Evolutionary conservation across 1,284 basidiomycete species (phyloP), one percentile per base, ranked within the genome.

Genomic region (Sphaerobolus stellatus): DNA sequence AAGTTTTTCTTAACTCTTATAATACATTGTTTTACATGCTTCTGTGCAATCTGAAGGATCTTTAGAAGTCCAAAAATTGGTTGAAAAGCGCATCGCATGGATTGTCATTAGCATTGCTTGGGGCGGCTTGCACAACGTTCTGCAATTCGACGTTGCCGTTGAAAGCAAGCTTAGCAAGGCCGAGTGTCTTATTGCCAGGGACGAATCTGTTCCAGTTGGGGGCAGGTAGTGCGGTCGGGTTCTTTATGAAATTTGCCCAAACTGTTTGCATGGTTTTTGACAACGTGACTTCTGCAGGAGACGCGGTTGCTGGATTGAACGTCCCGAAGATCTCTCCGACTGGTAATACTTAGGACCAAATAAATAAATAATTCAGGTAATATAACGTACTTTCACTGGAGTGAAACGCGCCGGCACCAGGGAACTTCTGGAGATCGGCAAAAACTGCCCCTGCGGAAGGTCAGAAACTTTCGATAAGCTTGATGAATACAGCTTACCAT

Each of bases 321-420:
- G 59, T 61, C 25, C 59, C 60, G 33, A 61, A 61, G 14, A 61
- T 50, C 20, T 54, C 53, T 4, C 27, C 22, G 24, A 61, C 60
- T 61, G 41, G 13, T 16, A 14, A 33, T 18, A 20, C 22, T 28
- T 33, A 36, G 31, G 3, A 11, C 18, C 14, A 22, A 22, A 40
- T 8, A n/a, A n/a, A 25, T n/a, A 5, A 20, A 13, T n/a, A 24
- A 16, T n/a, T 16, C 46, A 8, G 3, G 29, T 16, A 33, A 13
- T 7, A 16, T 34, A 22, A 54, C 52, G 31, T 6, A 54, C 52
- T 54, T 36, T 54, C 52, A 6, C 46, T 34, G 18, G 52, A 48
- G 30, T 54, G 52, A 45, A 45, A 54, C 14, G 52, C 52, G 2
- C 52, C 52, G 13, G 52, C 52, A 28, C 38, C 47, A 13, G 52